These are phyloP conservation scores for Lactarius vividus DNA, from an alignment of 768 basidiomycete genomes.

Conservation along the genomic window DNA sequence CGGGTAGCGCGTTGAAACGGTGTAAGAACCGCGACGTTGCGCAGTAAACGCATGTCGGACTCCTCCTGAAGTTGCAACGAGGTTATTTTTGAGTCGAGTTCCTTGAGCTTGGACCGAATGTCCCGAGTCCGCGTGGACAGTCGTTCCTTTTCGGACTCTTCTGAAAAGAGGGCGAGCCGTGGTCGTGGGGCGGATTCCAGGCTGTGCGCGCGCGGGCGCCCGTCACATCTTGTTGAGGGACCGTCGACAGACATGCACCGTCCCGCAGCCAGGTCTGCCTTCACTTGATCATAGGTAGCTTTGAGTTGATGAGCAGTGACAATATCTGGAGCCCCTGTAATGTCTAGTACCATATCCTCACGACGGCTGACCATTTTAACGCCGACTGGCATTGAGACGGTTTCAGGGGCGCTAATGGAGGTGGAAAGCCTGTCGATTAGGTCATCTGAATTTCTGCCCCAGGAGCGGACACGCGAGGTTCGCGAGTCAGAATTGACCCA, in stretches of 20 bases:
- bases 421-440: constrained; percentile 18
- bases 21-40: constrained; percentile 80
- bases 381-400: constrained; percentile 7
- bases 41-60: constrained; percentile 64
- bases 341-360: constrained; percentile 40
- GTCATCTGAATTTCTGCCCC: constrained; percentile 35
- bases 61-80: constrained; percentile 59
- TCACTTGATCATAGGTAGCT: constrained; percentile 83
- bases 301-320: constrained; percentile 68
- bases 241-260: constrained; percentile 37
- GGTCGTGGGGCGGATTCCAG: constrained; percentile 33
- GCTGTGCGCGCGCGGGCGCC: constrained; percentile 36
- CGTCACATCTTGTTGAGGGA: constrained; percentile 29
- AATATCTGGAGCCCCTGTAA: constrained; percentile 51
- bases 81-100: constrained; percentile 59
- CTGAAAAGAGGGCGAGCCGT: constrained; percentile 21
- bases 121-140: constrained; percentile 56
- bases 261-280: constrained; percentile 72
- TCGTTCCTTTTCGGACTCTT: constrained; percentile 30
- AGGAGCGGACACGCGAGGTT: constrained; percentile 33
- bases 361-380: constrained; percentile 18
- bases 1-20: constrained; percentile 87
- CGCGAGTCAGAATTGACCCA: constrained; percentile 33
- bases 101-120: constrained; percentile 58
- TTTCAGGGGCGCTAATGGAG: constrained; percentile 10